Percentiles rank a stretch among this genome's conserved stretches.
These are phyloP conservation scores for Phaffia tasmanica DNA, from an alignment of 768 basidiomycete genomes.

Conservation along the genomic window DNA sequence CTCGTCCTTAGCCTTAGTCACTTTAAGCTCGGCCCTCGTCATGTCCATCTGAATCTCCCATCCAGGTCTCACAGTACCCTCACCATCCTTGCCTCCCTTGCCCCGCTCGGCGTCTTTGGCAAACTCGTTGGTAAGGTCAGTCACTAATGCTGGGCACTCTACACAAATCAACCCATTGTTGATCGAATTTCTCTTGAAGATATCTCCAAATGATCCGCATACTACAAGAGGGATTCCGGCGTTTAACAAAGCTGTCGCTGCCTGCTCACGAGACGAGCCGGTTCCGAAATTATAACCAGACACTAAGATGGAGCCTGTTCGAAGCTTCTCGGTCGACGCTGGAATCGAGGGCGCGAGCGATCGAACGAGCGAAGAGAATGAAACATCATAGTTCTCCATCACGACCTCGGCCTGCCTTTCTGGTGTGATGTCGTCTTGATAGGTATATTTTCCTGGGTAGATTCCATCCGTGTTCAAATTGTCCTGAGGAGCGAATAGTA, in stretches of 20 bases:
- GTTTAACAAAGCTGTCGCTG: constrained; percentile 89
- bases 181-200: constrained; percentile 97
- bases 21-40: constrained; percentile 55
- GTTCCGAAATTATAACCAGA: constrained; percentile 98
- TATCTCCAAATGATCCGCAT: constrained; percentile 97
- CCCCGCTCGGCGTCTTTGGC: constrained; percentile 64
- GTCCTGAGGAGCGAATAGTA: constrained; percentile 92
- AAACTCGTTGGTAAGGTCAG: constrained; percentile 64
- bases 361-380: constrained; percentile 62
- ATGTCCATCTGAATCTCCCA: constrained; percentile 57
- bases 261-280: constrained; percentile 95
- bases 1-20: constrained; percentile 43
- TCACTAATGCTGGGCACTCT: constrained; percentile 79
- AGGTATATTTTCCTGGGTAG: constrained; percentile 55
- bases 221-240: constrained; percentile 87
- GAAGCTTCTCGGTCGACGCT: constrained; percentile 34
- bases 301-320: constrained; percentile 65
- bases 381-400: constrained; percentile 84
- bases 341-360: constrained; percentile 33
- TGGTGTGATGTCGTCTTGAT: constrained; percentile 97
- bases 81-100: constrained; percentile 65
- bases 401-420: constrained; percentile 65
- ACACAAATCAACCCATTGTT: constrained; percentile 95
- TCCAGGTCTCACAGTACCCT: constrained; percentile 69
- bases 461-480: constrained; percentile 97